A percentile compares a stretch with the other conserved stretches of the same genome.
These are phyloP conservation scores for Solanum gandarillasii DNA, from an alignment of 257 asterid genomes.

Conservation along the genomic window DNA sequence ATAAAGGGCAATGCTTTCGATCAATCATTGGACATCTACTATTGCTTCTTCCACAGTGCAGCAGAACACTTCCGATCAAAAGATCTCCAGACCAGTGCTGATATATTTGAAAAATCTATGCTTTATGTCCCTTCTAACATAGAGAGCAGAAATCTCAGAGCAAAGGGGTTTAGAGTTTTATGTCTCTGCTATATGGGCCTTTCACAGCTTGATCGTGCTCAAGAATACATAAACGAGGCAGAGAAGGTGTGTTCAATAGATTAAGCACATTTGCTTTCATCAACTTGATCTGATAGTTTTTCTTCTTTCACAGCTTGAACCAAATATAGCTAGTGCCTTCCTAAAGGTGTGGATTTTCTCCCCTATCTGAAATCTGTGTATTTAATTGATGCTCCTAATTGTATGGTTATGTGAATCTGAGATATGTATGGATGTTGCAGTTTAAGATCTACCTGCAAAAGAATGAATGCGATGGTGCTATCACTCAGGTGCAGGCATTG, in stretches of 20 bases:
- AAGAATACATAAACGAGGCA: slow-evolving; percentile 92
- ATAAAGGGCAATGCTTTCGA: background rate
- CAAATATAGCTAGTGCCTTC: slow-evolving; percentile 73
- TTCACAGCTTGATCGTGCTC: slow-evolving; percentile 82
- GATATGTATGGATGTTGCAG: slow-evolving; percentile 34
- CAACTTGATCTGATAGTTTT: slow-evolving; percentile 5
- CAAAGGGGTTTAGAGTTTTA: slow-evolving; percentile 85
- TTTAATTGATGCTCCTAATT: background rate
- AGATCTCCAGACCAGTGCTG: slow-evolving; percentile 70
- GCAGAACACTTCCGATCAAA: slow-evolving; percentile 76
- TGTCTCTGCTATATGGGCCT: slow-evolving; percentile 87
- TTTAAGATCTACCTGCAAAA: slow-evolving; percentile 79
- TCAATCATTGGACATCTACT: background rate
- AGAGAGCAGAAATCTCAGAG: slow-evolving; percentile 67
- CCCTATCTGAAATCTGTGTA: background rate
- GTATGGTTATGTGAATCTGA: background rate
- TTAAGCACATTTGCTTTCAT: background rate
- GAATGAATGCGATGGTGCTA: slow-evolving; percentile 50
- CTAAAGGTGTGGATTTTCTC: slow-evolving; percentile 62
- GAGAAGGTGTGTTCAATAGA: slow-evolving; percentile 51
- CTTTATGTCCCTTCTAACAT: slow-evolving; percentile 69
- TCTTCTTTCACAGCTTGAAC: slow-evolving; percentile 77
- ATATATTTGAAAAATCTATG: slow-evolving; percentile 82
- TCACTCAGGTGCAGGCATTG: slow-evolving; percentile 84
- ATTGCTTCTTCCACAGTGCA: slow-evolving; percentile 41